These are phyloP conservation scores for Leptoxyphium fumago DNA, from an alignment of 2,329 filamentous ascomycete species.

Conservation along the genomic window DNA sequence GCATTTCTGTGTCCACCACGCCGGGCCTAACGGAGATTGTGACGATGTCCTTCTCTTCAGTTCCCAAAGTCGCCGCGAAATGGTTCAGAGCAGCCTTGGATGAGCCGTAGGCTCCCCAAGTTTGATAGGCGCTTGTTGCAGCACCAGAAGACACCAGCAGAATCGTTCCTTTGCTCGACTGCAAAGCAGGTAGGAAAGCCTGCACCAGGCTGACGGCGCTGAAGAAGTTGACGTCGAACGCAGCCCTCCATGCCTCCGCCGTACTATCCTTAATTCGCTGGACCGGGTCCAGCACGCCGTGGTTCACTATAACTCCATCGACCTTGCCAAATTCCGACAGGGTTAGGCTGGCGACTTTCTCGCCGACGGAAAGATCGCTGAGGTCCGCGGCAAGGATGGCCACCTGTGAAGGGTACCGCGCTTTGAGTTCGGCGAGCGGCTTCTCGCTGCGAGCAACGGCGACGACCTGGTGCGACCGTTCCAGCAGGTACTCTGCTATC, in stretches of 20 bases:
- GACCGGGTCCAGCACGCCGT: constrained; percentile 67
- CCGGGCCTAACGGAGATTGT: constrained; percentile 63
- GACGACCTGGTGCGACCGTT: constrained; percentile 40
- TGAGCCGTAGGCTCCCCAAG: constrained; percentile 71
- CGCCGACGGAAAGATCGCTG: constrained; percentile 37
- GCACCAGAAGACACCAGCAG: constrained; percentile 73
- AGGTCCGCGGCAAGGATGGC: constrained; percentile 44
- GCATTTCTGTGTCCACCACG: constrained; percentile 81
- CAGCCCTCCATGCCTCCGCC: constrained; percentile 57
- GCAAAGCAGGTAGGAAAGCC: constrained; percentile 54
- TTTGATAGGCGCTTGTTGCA: constrained; percentile 46
- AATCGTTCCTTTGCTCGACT: constrained; percentile 53
- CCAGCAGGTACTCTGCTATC: constrained; percentile 44
- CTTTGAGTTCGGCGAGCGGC: constrained; percentile 39
- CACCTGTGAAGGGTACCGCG: constrained; percentile 38
- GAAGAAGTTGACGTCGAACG: constrained; percentile 79
- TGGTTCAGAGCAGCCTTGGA: constrained; percentile 77
- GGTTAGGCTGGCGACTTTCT: constrained; percentile 50
- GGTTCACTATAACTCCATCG: constrained; percentile 77
- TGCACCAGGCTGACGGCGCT: constrained; percentile 68
- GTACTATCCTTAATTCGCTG: constrained; percentile 52
- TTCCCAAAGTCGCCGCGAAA: constrained; percentile 53
- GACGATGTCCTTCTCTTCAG: constrained; percentile 64
- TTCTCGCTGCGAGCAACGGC: constrained; percentile 39
- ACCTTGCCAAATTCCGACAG: constrained; percentile 49